Percentiles rank a stretch among this genome's conserved stretches.
Conservation (phyloP, 1,284 basidiomycete species). For the Ustilago crameri region DNA sequence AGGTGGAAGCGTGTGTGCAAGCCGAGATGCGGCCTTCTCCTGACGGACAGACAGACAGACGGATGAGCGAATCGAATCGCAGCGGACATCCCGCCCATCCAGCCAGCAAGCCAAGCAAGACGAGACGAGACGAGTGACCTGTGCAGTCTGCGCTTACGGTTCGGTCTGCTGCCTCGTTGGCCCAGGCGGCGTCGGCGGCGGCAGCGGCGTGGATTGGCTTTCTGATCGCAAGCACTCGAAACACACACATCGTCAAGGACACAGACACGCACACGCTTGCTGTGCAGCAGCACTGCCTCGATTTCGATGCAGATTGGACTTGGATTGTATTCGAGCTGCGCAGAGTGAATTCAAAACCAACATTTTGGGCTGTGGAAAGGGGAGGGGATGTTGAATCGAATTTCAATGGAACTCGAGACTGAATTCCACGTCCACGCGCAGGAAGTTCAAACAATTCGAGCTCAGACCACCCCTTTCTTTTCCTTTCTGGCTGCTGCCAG, state of each 20-base stretch:
- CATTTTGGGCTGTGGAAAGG: slow-evolving; percentile 5
- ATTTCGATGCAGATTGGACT: no score
- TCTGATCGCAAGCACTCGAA: no score
- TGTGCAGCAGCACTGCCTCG: no score
- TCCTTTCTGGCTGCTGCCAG: no score
- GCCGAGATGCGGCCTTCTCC: background rate
- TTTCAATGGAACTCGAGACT: background rate
- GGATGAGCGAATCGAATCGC: slow-evolving; percentile 1
- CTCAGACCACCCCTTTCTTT: slow-evolving; percentile 22
- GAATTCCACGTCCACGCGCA: slow-evolving; percentile 4
- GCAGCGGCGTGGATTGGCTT: no score
- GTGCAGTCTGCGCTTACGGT: slow-evolving; percentile 6
- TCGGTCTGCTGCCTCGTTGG: background rate
- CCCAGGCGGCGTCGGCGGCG: slow-evolving; percentile 1
- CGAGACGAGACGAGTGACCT: background rate
- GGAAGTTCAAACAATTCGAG: background rate
- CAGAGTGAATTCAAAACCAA: background rate
- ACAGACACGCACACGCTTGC: no score
- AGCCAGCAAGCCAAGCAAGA: slow-evolving; percentile 1
- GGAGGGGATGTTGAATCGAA: slow-evolving; percentile 18
- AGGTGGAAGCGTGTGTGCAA: slow-evolving; percentile 4
- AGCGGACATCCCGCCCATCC: background rate
- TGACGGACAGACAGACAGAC: slow-evolving; percentile 1
- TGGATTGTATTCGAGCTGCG: background rate
- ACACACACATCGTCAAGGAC: no score